These are phyloP conservation scores for Neurospora tetrasperma DNA, from an alignment of 495 filamentous ascomycete genomes.

Conservation along the genomic window DNA sequence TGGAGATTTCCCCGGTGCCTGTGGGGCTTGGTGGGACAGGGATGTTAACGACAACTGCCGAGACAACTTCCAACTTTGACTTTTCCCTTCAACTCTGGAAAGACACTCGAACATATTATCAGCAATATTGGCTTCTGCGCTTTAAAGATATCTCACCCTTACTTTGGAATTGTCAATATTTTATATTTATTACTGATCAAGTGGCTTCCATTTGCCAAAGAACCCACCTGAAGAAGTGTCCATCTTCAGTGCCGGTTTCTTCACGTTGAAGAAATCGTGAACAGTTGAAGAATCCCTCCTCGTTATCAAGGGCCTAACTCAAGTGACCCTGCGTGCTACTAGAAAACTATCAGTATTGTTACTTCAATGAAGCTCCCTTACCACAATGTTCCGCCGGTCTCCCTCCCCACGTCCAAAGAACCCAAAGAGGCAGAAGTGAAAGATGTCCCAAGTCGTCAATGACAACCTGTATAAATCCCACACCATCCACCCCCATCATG, in stretches of 20 bases:
- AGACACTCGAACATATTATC: background rate
- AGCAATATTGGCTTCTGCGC: accelerated
- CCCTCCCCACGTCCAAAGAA: background rate
- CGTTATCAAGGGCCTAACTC: background rate
- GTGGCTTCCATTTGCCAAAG: background rate
- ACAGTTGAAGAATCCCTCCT: background rate
- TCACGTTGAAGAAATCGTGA: background rate
- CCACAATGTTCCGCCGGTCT: background rate
- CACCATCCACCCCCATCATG: background rate
- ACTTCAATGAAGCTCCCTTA: background rate
- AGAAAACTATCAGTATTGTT: background rate
- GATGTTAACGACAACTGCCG: background rate
- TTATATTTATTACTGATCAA: background rate
- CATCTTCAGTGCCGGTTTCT: background rate
- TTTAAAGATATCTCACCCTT: background rate
- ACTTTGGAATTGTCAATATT: background rate
- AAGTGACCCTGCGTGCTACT: background rate
- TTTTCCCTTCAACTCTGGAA: background rate
- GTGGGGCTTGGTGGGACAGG: background rate
- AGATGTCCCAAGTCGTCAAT: background rate
- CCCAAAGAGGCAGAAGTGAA: background rate
- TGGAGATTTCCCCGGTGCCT: background rate
- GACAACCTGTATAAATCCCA: background rate
- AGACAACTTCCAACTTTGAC: background rate
- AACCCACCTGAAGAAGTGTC: background rate